Base-by-base conservation (phyloP, 179 eudicot genomes). In the Beta lomatogona region DNA sequence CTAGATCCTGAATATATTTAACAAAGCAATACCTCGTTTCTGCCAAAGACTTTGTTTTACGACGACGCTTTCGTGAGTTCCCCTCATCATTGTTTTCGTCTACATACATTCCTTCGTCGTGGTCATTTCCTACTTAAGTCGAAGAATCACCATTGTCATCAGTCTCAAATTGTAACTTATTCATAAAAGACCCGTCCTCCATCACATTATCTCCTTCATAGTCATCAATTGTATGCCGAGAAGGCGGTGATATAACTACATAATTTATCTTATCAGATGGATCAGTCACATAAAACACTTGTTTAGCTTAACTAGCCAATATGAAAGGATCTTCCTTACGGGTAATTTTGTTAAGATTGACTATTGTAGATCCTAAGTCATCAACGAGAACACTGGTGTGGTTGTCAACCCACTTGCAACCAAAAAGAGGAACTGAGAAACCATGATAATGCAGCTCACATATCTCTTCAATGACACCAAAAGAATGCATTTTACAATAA, bases 381-480 rank as follows among this genome's bases (percentile, higher is more conserved):
- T 55, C 63, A 55, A 1, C 3, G 11, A 3, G 4, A 54, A 52
- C 77, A 0, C 64, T 45, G 0, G 18, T 53, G 44, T 73, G 54
- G n/a, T 73, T 81, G 12, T 72, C 77, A 54, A 22, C 48, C 61
- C 21, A 73, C 54, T 73, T 55, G 44, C 61, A 73, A 25, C 63
- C 21, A 25, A 73, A 73, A 25, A 54, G 16, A 3, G 77, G 77
- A 5, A 73, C 25, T 22, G 63, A 54, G 31, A 73, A 73, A 13
- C 21, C 11, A 0, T 0, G 5, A 9, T 73, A 73, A 5, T 73
- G 63, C 18, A 73, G n/a, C 77, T 55, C 77, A 54, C 25, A 73
- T 1, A 73, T 73, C 44, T 73, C 63, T 54, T 73, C 64, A 73
- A 73, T 73, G 63, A 25, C 46, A 0, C 83, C 79, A 65, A 31